A percentile compares a stretch with the other conserved stretches of the same genome.
These are phyloP conservation scores for Komagataella ulmi DNA, from an alignment of 805 yeast genomes.

Conservation along the genomic window DNA sequence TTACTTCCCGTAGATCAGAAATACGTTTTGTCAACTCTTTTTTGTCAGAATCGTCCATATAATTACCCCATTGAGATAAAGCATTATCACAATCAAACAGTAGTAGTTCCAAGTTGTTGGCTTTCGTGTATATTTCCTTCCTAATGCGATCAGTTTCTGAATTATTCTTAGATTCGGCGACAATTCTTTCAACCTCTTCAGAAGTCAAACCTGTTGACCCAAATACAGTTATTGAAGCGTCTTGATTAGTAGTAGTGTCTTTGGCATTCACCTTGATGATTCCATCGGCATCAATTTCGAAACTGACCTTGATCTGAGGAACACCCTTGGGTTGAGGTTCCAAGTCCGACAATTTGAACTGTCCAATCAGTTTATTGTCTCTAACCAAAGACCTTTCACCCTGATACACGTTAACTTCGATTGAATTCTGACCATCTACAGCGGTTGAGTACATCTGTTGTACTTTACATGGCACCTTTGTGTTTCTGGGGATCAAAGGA, in stretches of 20 bases:
- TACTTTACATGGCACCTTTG: conserved; percentile 89
- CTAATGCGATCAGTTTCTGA: conserved; percentile 81
- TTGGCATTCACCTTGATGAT: conserved; percentile 91
- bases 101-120: conserved; percentile 40
- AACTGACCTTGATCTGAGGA: conserved; percentile 83
- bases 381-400: conserved; percentile 94
- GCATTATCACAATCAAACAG: conserved; percentile 23
- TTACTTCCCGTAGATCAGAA: conserved; percentile 13
- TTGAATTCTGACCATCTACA: conserved; percentile 88
- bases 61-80: conserved; percentile 10
- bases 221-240: conserved; percentile 90
- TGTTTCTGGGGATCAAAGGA: conserved; percentile 74
- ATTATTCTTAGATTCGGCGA: conserved; percentile 79
- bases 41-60: conserved; percentile 7
- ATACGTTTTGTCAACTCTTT: conserved; percentile 9
- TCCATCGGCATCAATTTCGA: conserved; percentile 95
- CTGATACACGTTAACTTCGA: conserved; percentile 93
- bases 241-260: conserved; percentile 89
- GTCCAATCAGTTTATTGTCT: conserved; percentile 91
- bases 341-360: conserved; percentile 83
- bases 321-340: conserved; percentile 86
- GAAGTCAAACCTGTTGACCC: conserved; percentile 91
- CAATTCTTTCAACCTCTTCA: conserved; percentile 83
- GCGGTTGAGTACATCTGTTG: conserved; percentile 92
- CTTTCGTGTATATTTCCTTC: conserved; percentile 71